Evolutionary conservation across 129 eudicot species (phyloP), one percentile per base, ranked within the genome.

Genomic region (Saussurea involucrata): DNA sequence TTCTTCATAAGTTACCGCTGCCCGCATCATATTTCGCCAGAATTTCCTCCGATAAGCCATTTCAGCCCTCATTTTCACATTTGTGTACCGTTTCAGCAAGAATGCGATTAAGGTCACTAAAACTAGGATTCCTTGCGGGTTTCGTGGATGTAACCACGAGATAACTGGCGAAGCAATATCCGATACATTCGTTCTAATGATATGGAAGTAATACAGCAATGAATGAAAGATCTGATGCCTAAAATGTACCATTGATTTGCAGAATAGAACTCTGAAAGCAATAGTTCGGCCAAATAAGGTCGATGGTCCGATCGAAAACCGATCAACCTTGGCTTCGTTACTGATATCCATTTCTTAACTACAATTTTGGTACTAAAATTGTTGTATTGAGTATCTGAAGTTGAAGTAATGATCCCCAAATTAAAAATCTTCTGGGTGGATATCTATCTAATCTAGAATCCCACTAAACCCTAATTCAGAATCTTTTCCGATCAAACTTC

Each of bases 1-100:
- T 78, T 95, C 97, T 77, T 95, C 99, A 75, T 95, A 95, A 15
- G 92, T 95, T 49, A 92, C 75, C 1, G 99, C 99, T 11, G 87
- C 69, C 70, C 91, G 86, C 97, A 92, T 95, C 96, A 88, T 92
- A 72, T 95, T 95, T 78, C 97, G 81, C 99, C 99, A 95, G 81
- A 92, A 95, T 24, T 92, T 95, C 66, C 96, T 86, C 66, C 89
- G 79, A 71, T 92, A 95, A 3, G 97, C 99, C 96, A 95, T 86
- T 77, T 92, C 97, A 0, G 96, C 99, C 77, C 81, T 87, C 60
- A 63, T 46, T 75, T 95, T 95, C 40, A 95, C 95, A 78, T 88
- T 91, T 17, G 96, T 91, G 86, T 88, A 89, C 9, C 96, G 90
- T 75, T 88, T 95, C 68, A 92, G 71, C 73, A 92, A 81, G 82